These are phyloP conservation scores for Corylus americana DNA, from an alignment of 306 rosid species.

Conservation along the genomic window DNA sequence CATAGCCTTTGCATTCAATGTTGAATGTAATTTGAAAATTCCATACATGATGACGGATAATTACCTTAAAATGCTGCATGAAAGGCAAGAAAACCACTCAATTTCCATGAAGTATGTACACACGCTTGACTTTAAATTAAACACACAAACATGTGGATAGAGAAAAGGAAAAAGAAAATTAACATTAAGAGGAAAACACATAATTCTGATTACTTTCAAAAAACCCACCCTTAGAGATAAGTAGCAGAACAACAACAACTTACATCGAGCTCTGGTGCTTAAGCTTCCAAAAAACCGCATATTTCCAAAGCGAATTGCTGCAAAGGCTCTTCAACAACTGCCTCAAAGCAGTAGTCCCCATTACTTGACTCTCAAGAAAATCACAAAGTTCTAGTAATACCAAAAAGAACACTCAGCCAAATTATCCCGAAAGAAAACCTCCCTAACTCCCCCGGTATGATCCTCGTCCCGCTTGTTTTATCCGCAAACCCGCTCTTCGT, in stretches of 20 bases:
- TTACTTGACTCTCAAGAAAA: constrained; percentile 30
- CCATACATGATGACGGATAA: neutral
- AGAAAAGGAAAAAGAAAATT: neutral
- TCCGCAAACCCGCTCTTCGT: constrained; percentile 70
- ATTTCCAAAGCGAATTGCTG: constrained; percentile 65
- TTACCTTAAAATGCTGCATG: neutral
- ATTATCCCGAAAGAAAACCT: constrained; percentile 22
- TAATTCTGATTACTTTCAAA: neutral
- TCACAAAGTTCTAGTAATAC: constrained; percentile 21
- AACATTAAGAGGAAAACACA: neutral
- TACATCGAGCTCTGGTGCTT: constrained; percentile 39
- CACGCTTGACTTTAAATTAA: neutral
- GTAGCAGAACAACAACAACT: constrained; percentile 17
- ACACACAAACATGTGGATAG: neutral
- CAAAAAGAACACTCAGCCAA: constrained; percentile 27
- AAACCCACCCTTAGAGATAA: neutral
- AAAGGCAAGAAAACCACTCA: neutral
- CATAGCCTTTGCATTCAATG: neutral
- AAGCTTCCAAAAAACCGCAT: constrained; percentile 96
- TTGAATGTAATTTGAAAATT: neutral
- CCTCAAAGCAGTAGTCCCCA: constrained; percentile 58
- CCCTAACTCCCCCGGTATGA: constrained; percentile 89
- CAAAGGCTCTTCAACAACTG: constrained; percentile 71
- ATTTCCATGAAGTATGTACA: neutral
- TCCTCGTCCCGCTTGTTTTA: constrained; percentile 90